These are phyloP conservation scores for Pisolithus tinctorius DNA, from an alignment of 768 basidiomycete genomes.

Conservation along the genomic window DNA sequence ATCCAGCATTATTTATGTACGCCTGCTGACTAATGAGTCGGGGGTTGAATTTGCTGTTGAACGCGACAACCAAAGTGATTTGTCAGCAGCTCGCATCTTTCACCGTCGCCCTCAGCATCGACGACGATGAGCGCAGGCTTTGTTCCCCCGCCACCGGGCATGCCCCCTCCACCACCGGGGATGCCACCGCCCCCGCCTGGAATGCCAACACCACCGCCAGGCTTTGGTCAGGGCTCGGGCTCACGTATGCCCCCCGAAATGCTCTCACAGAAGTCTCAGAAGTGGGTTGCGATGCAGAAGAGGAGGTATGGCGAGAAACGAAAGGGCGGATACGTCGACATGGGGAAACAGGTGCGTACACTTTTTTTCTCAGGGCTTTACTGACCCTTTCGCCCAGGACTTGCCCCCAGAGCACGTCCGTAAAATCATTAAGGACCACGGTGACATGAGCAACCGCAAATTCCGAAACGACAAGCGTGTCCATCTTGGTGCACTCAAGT, in stretches of 20 bases:
- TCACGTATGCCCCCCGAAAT: conserved; percentile 55
- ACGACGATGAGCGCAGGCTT: conserved; percentile 26
- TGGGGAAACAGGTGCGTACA: conserved; percentile 82
- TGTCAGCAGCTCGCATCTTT: conserved; percentile 20
- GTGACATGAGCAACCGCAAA: conserved; percentile 99
- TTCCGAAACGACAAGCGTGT: conserved; percentile 99
- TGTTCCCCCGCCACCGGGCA: conserved; percentile 36
- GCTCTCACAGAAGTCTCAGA: conserved; percentile 87
- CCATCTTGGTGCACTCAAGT: conserved; percentile 95
- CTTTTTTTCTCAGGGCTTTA: neutral
- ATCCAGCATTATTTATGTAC: neutral
- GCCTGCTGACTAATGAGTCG: conserved; percentile 5
- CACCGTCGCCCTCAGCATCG: conserved; percentile 19
- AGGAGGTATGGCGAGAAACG: conserved; percentile 90
- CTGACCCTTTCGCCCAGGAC: conserved; percentile 45
- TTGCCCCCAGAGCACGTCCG: conserved; percentile 96
- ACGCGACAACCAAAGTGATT: conserved; percentile 5
- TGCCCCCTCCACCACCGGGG: conserved; percentile 31
- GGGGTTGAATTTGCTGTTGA: conserved; percentile 14
- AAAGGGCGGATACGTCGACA: conserved; percentile 83
- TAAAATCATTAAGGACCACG: conserved; percentile 99
- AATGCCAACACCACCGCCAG: conserved; percentile 31
- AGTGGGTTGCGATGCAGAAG: conserved; percentile 93
- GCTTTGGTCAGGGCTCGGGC: conserved; percentile 26
- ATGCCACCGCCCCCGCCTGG: conserved; percentile 35